Evolutionary conservation across 305 asterid species (phyloP).

Genomic region (Fraxinus albicans): DNA sequence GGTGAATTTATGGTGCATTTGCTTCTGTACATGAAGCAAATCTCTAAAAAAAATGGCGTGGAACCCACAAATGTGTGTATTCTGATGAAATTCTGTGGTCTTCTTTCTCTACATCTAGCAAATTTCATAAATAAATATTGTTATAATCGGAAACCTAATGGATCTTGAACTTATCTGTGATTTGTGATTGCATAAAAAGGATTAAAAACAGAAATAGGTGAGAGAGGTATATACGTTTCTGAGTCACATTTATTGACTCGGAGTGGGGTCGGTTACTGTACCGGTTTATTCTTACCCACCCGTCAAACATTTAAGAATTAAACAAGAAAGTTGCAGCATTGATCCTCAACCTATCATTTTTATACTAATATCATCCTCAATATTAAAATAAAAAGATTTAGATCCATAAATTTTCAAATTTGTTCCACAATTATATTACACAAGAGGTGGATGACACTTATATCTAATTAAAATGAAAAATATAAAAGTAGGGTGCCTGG

Average conservation of each 20-base stretch:
- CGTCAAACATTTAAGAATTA: neutral
- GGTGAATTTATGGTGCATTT: too few relatives aligned
- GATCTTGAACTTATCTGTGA: neutral
- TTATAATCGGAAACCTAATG: neutral
- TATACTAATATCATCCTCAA: neutral
- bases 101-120: too few relatives aligned
- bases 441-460: too few relatives aligned
- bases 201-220: neutral
- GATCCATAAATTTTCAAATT: neutral
- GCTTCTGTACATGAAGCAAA: too few relatives aligned
- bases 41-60: too few relatives aligned
- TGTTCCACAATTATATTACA: neutral
- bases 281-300: neutral
- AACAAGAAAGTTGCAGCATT: neutral
- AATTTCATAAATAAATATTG: neutral
- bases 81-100: too few relatives aligned
- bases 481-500: neutral
- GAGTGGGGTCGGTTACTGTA: neutral
- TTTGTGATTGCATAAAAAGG: neutral
- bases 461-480: too few relatives aligned
- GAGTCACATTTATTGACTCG: neutral
- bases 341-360: neutral
- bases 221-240: neutral
- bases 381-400: neutral
- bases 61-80: too few relatives aligned